Percentiles rank a stretch among this genome's conserved stretches.
Conservation (phyloP, 2,329 filamentous ascomycete species). For the Chaetothyriales sp. region DNA sequence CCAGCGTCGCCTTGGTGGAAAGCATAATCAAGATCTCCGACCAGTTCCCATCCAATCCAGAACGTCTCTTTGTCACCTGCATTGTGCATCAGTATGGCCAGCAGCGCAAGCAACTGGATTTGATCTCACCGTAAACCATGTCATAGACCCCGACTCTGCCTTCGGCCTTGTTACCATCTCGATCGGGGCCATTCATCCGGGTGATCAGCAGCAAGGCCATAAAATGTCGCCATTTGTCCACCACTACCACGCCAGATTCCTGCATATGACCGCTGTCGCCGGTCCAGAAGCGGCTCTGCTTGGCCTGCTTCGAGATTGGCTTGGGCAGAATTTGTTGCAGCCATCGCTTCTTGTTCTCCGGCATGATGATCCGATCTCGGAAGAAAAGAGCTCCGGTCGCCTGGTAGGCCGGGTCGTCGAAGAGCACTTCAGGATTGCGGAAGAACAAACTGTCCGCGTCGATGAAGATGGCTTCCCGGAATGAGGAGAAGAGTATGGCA, state of each 20-base stretch:
- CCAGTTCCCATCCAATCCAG: conserved; percentile 37
- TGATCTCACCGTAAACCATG: conserved; percentile 31
- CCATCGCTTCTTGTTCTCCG: conserved; percentile 26
- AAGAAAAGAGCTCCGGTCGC: conserved; percentile 35
- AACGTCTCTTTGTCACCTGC: conserved; percentile 38
- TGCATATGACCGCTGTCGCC: conserved; percentile 22
- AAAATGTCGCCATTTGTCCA: conserved; percentile 36
- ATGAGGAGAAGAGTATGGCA: conserved; percentile 34
- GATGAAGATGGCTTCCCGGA: conserved; percentile 36
- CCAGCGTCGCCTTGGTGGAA: conserved; percentile 30
- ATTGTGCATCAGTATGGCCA: not conserved
- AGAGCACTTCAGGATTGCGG: conserved; percentile 29
- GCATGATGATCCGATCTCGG: conserved; percentile 32
- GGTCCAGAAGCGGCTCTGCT: conserved; percentile 21
- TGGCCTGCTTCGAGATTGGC: conserved; percentile 30
- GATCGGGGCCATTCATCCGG: conserved; percentile 28
- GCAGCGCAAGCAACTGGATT: not conserved
- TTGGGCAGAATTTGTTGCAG: conserved; percentile 32
- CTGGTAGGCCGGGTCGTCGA: conserved; percentile 30
- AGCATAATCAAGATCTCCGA: conserved; percentile 29
- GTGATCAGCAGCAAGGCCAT: conserved; percentile 29
- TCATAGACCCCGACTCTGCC: conserved; percentile 33
- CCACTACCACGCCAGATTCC: conserved; percentile 35
- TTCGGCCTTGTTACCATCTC: conserved; percentile 27
- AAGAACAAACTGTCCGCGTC: conserved; percentile 35